Base-by-base conservation (phyloP, 2,329 filamentous ascomycete genomes). In the Aspergillus pseudoterreus region DNA sequence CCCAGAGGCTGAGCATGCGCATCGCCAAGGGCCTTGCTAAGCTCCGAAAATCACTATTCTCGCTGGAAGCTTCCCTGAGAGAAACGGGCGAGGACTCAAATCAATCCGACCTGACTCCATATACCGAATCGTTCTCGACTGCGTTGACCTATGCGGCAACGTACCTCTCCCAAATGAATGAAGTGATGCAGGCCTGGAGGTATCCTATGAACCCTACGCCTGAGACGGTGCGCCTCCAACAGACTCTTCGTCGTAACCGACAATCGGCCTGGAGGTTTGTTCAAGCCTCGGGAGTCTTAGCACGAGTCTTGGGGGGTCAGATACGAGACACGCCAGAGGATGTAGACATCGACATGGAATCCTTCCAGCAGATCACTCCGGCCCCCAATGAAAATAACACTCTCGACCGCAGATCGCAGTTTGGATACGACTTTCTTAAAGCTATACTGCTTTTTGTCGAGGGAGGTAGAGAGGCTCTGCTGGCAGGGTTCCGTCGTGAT, bases 361-460 rank as follows among this genome's bases (percentile, higher is more conserved):
- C 71, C 43, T 82, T 82, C 57, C 63, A 71, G n/a, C 69, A 72
- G 17, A 77, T 83, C 22, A 67, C 66, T 39, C 75, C 75, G 15
- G 75, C 78, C 0, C 67, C 74, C 43, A 67, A 71, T 19, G 72
- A 80, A 62, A 64, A 76, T 57, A 61, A 64, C 50, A 47, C 63
- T 32, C 61, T 74, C 17, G 61, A 72, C 11, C 57, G 59, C 6
- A 69, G 74, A 17, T 75, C 81, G 42, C 77, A 78, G 12, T 86
- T 86, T 61, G 75, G 75, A n/a, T 85, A 84, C 58, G 83, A 86
- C 57, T 86, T 86, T 57, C 59, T 86, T 22, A 84, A 82, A 62
- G 82, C 83, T 1, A 83, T 86, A 41, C 61, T 84, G 2, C 71
- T 85, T 1, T 86, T 82, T 81, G 68, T 86, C 2, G 80, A 83